Conservation (phyloP, 768 basidiomycete species). For the Suillus subaureus region DNA sequence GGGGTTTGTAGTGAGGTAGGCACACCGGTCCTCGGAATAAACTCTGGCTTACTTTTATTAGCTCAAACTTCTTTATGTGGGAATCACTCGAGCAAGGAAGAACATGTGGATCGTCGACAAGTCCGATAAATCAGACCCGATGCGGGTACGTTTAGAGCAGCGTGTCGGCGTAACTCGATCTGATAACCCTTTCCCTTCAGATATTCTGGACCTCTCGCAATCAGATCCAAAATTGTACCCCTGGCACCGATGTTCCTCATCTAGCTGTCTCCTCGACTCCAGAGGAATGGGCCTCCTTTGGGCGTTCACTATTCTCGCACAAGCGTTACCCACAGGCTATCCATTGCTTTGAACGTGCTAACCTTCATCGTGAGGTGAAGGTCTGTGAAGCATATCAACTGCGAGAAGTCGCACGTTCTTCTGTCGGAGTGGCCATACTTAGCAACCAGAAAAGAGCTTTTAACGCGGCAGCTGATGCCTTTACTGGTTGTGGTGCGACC, state of each 20-base stretch:
- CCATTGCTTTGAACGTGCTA: slow-evolving; percentile 55
- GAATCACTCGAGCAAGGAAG: slow-evolving; percentile 67
- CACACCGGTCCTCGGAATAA: not conserved
- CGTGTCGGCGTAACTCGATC: not conserved
- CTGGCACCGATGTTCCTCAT: slow-evolving; percentile 50
- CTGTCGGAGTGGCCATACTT: slow-evolving; percentile 27
- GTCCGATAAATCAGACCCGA: slow-evolving; percentile 56
- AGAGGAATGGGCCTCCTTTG: slow-evolving; percentile 48
- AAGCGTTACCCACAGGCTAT: slow-evolving; percentile 48
- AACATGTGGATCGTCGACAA: slow-evolving; percentile 72
- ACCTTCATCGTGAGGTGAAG: slow-evolving; percentile 40
- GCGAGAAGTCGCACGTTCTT: slow-evolving; percentile 48
- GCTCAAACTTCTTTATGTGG: slow-evolving; percentile 73
- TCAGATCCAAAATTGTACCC: slow-evolving; percentile 51
- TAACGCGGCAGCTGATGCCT: slow-evolving; percentile 49
- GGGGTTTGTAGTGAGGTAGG: slow-evolving; percentile 61
- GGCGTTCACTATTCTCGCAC: slow-evolving; percentile 40
- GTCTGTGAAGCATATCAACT: slow-evolving; percentile 57
- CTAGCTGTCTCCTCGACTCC: slow-evolving; percentile 56
- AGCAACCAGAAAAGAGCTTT: slow-evolving; percentile 40
- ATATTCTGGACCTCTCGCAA: slow-evolving; percentile 49
- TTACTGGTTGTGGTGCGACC: slow-evolving; percentile 42
- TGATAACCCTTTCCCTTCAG: slow-evolving; percentile 33
- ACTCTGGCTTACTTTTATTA: slow-evolving; percentile 22
- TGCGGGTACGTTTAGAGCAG: slow-evolving; percentile 46